phyloP scores from a whole-genome alignment of 176 grass and related monocot species.

The Poa annua region DNA sequence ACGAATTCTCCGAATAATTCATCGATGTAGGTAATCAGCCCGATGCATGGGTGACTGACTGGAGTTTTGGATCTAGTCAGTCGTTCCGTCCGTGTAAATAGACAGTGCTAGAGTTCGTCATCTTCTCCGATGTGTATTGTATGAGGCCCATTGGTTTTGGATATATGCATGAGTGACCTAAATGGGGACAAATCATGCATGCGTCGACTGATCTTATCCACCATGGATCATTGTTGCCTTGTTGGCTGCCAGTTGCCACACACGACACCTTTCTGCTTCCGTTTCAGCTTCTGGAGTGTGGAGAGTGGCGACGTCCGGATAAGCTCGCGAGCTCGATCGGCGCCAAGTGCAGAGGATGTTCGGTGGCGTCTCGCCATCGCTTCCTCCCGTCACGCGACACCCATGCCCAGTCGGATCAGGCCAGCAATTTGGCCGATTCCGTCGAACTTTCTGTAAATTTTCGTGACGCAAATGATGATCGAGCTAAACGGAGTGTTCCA shows the following conservation, averaged over 20 bases:
- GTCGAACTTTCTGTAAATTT: background rate
- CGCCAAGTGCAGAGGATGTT: background rate
- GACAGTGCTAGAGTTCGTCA: too few relatives aligned
- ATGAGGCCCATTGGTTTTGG: background rate
- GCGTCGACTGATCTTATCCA: background rate
- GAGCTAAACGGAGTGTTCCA: background rate
- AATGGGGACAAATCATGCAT: constrained; percentile 28
- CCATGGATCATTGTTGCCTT: background rate
- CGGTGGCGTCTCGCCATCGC: constrained; percentile 20
- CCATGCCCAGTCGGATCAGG: background rate
- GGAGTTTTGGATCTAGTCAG: too few relatives aligned
- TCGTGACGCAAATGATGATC: background rate
- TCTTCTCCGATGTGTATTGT: too few relatives aligned
- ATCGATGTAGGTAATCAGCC: too few relatives aligned
- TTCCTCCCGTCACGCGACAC: constrained; percentile 33
- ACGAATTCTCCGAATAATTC: too few relatives aligned
- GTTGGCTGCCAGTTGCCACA: too few relatives aligned
- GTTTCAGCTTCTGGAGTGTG: constrained; percentile 1
- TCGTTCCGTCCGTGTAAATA: too few relatives aligned
- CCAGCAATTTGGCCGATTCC: background rate
- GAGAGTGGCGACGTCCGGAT: constrained; percentile 10
- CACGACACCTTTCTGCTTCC: background rate
- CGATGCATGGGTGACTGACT: too few relatives aligned
- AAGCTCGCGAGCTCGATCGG: constrained; percentile 10
- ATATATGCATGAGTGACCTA: background rate